Conservation (phyloP, 2,329 filamentous ascomycete genomes). For the Scolecobasidium constrictum region DNA sequence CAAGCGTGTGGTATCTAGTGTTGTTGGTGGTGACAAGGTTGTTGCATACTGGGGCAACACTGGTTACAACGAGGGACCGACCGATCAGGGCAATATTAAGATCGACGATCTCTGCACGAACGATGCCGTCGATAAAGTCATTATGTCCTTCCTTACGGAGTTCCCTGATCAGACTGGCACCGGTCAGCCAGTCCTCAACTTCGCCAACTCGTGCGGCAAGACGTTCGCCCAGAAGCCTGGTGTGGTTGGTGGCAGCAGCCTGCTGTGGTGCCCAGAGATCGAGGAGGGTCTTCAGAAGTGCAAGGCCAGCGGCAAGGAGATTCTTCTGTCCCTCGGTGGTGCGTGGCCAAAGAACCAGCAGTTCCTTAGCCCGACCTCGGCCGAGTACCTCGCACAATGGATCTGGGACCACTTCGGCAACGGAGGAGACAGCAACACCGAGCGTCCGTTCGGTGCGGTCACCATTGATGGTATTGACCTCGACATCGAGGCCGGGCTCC, state of each 20-base stretch:
- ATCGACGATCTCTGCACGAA: conserved; percentile 40
- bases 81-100: conserved; percentile 48
- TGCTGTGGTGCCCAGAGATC: conserved; percentile 33
- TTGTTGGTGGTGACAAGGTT: conserved; percentile 28
- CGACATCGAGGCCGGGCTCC: conserved; percentile 28
- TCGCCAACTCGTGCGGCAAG: conserved; percentile 43
- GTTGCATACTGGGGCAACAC: conserved; percentile 40
- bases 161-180: conserved; percentile 37
- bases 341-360: conserved; percentile 18
- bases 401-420: conserved; percentile 42
- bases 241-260: conserved; percentile 26
- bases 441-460: conserved; percentile 37
- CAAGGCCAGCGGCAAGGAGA: conserved; percentile 23
- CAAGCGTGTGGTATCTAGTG: conserved; percentile 24
- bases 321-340: conserved; percentile 38
- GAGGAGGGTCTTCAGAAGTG: conserved; percentile 21
- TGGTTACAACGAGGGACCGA: too few relatives aligned
- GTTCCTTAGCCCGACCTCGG: conserved; percentile 29
- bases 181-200: conserved; percentile 43
- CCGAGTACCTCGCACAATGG: conserved; percentile 37
- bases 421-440: conserved; percentile 20
- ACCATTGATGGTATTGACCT: conserved; percentile 43
- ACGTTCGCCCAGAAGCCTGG: conserved; percentile 25
- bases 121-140: conserved; percentile 42
- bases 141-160: conserved; percentile 43